Conservation (phyloP, 768 basidiomycete genomes). For the Lentinula detonsa region DNA sequence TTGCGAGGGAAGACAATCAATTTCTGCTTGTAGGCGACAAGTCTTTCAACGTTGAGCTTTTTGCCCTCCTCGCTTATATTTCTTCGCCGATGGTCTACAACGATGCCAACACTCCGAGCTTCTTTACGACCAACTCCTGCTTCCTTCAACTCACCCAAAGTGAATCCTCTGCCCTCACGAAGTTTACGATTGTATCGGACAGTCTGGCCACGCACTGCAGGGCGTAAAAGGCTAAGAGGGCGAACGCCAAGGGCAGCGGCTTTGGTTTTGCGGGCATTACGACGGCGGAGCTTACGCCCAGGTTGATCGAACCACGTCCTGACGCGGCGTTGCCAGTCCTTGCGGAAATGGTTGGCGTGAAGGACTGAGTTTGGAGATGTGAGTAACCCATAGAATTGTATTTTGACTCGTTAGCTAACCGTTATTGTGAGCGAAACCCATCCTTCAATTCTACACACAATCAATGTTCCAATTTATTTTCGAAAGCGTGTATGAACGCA, state of each 20-base stretch:
- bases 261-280: slow-evolving; percentile 87
- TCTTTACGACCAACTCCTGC: slow-evolving; percentile 93
- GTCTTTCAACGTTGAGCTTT: slow-evolving; percentile 87
- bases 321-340: slow-evolving; percentile 98
- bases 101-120: slow-evolving; percentile 88
- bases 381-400: background rate
- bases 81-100: slow-evolving; percentile 95
- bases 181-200: slow-evolving; percentile 98
- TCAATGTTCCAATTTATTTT: background rate
- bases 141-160: slow-evolving; percentile 89
- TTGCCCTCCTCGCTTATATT: slow-evolving; percentile 97
- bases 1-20: slow-evolving; percentile 98
- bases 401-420: slow-evolving; percentile 34
- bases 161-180: slow-evolving; percentile 96
- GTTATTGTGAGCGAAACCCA: slow-evolving; percentile 82
- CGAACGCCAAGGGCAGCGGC: slow-evolving; percentile 88
- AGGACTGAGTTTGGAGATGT: slow-evolving; percentile 48
- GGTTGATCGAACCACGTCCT: slow-evolving; percentile 99
- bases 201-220: slow-evolving; percentile 94
- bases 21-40: slow-evolving; percentile 88
- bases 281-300: slow-evolving; percentile 93
- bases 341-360: slow-evolving; percentile 92
- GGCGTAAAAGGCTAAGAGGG: slow-evolving; percentile 87
- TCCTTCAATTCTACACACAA: slow-evolving; percentile 38
- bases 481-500: background rate